Evolutionary conservation across 139 green algal genomes (phyloP).

Genomic region (Closterium sp.): DNA sequence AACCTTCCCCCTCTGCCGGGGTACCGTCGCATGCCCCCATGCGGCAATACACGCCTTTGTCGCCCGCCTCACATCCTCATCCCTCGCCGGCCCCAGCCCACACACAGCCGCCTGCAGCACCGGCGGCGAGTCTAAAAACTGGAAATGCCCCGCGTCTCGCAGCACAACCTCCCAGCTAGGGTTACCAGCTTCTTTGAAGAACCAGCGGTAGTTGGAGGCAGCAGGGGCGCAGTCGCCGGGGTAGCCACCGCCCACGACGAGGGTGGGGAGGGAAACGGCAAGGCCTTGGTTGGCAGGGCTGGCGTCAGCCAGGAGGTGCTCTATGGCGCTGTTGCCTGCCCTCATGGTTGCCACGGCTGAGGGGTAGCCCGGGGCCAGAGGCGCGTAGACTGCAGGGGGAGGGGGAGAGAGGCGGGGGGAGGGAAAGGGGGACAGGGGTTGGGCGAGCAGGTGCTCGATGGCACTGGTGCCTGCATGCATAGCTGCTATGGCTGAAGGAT

Average conservation of each 20-base stretch:
- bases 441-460: background rate
- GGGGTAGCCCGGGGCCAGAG: background rate
- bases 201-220: constrained; percentile 13
- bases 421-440: background rate
- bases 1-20: background rate
- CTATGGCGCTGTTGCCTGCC: background rate
- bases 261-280: background rate
- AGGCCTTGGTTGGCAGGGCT: background rate
- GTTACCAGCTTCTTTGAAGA: background rate
- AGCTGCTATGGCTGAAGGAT: background rate
- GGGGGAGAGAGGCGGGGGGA: background rate
- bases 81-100: background rate
- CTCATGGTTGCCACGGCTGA: background rate
- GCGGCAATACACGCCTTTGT: background rate
- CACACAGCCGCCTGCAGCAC: constrained; percentile 9
- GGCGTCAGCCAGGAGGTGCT: background rate
- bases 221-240: constrained; percentile 9
- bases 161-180: constrained; percentile 15
- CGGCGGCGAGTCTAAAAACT: constrained; percentile 13
- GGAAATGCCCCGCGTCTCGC: constrained; percentile 15
- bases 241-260: background rate
- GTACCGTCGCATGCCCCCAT: constrained; percentile 1
- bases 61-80: background rate
- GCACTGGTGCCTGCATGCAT: background rate
- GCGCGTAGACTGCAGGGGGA: background rate